Percentiles rank a stretch among this genome's conserved stretches.
Conservation (phyloP, 2,329 filamentous ascomycete species). For the Magnaporthales sp. region DNA sequence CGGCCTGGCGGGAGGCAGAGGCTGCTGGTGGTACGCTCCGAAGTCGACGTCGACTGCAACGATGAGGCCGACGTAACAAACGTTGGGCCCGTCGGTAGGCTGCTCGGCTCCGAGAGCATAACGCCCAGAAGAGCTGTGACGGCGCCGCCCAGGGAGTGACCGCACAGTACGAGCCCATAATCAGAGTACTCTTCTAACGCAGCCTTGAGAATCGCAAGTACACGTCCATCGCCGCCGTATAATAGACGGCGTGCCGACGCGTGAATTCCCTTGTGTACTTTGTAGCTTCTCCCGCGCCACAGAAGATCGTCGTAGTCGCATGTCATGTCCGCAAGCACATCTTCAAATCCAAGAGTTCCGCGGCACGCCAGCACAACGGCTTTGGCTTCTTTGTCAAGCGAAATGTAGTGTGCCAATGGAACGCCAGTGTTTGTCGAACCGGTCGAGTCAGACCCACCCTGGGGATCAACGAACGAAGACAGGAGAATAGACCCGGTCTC, state of each 20-base stretch:
- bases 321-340: constrained; percentile 64
- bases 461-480: constrained; percentile 62
- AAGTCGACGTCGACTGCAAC: constrained; percentile 19
- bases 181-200: constrained; percentile 58
- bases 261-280: constrained; percentile 68
- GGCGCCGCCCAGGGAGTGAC: constrained; percentile 60
- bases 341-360: constrained; percentile 65
- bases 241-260: constrained; percentile 60
- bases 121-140: constrained; percentile 63
- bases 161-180: constrained; percentile 62
- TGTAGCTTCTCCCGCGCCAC: constrained; percentile 56
- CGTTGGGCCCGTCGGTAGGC: constrained; percentile 34
- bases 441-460: constrained; percentile 56
- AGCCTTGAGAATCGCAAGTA: constrained; percentile 56
- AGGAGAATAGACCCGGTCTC: constrained; percentile 51
- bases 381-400: constrained; percentile 61
- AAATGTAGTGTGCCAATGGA: constrained; percentile 65
- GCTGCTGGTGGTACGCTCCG: constrained; percentile 17
- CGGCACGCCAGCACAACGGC: constrained; percentile 66
- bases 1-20: constrained; percentile 53
- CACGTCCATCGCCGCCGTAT: constrained; percentile 57
- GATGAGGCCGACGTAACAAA: constrained; percentile 51
- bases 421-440: constrained; percentile 58
- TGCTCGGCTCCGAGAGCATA: constrained; percentile 57
- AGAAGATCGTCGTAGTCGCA: constrained; percentile 61